Base-by-base conservation (phyloP, 345 rosid genomes). In the Salix purpurea region DNA sequence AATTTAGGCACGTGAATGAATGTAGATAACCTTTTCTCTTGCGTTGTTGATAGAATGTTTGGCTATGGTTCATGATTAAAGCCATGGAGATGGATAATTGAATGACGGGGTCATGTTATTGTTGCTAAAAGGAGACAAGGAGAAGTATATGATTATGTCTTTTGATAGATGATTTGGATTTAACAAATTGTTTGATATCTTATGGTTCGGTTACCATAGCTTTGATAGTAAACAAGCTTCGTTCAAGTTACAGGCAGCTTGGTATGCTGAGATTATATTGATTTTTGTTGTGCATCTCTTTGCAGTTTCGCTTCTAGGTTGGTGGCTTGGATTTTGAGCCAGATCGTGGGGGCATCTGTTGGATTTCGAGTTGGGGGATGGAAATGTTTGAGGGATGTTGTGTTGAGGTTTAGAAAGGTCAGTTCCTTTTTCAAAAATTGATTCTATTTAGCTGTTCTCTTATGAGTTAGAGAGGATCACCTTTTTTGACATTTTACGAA, bases 371-470 rank as follows among this genome's bases (percentile, higher is more conserved):
- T 93, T 83, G 94, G 92, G 40, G 95, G 99, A 69, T 96, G 98
- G 99, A 96, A 93, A 86, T 91, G 95, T 74, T 82, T 96, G 67
- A 87, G 88, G 74, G 97, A 96, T 76, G 86, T 96, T 2, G 87
- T 89, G 58, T 92, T 96, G 81, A 93, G 89, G 88, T 92, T 92
- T 79, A 84, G 87, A 37, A 96, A 96, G 99, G 99, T 96, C 70
- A 42, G 46, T 42, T 12, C 46, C 46, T 76, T 50, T 66, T 76
- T 36, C 71, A 60, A 40, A 68, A 40, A 12, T 32, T 6, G 62
- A 14, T 42, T 34, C 69, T 32, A 2, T 26, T 77, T 54, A 8
- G 36, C 77, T 70, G 72, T 44, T 28, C 65, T 81, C 77, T 61
- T 50, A n/a, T 44, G 60, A 28, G 50, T 36, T 48, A n/a, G 16